Base-by-base conservation (phyloP, 768 basidiomycete genomes). In the Russula abietina region DNA sequence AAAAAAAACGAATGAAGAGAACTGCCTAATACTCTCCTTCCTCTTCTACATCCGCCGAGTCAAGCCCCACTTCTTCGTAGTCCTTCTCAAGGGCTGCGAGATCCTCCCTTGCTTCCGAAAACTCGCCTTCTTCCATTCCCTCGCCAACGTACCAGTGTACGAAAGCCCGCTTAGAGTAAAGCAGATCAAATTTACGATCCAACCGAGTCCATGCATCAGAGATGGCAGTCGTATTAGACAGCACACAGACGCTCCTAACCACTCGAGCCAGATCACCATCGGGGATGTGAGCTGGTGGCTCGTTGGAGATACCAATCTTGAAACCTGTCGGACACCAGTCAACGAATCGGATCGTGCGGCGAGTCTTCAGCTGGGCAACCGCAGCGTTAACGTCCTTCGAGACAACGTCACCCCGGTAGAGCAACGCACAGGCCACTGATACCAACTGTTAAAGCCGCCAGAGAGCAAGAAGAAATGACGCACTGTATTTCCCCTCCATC, bases 41-140 rank as follows among this genome's bases (percentile, higher is more conserved):
- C 62, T 83, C 83, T 73, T 83, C 80, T 28, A 63, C 77, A 52
- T 81, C 80, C 6, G 77, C 81, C 30, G 80, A 79, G 67, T 76
- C 75, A 60, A 75, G 76, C 53, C 85, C 83, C 65, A 87, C 93
- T 74, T 97, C 92, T 74, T 93, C 91, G 71, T 93, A 94, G 68
- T 93, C 93, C 76, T 93, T 97, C 81, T 98, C 96, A 56, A 99
- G 86, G 16, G 96, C 96, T 16, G 96, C 96, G 61, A 99, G 87
- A 75, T 99, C 96, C 79, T 99, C 96, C 65, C 96, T 88, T 26
- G 96, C 96, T 79, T 97, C 96, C 24, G 93, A 95, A 79, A 98
- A 98, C 78, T 99, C 96, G 74, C 96, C 96, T 82, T 88, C 86
- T 74, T 88, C 85, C 85, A 88, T 89, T 72, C 87, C 85, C 73